Evolutionary conservation across 2,329 filamentous ascomycete genomes (phyloP), one percentile per base, ranked within the genome.

Genomic region (Aspergillus quadrilineatus): DNA sequence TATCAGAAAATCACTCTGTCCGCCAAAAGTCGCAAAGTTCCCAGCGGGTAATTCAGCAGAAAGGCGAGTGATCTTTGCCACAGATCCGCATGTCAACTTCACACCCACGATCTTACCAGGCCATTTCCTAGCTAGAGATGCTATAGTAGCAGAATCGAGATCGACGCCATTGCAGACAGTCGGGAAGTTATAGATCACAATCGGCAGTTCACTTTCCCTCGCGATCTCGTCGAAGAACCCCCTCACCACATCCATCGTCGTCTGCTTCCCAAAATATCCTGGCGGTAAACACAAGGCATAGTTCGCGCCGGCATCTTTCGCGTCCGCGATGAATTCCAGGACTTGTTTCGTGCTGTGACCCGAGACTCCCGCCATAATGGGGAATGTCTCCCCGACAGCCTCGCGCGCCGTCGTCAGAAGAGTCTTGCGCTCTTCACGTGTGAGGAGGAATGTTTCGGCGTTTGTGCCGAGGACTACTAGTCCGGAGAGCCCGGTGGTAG

Each of bases 171-270:
- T 86, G 66, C 83, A 87, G 15, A 89, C 85, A 9, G 77, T 83
- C 0, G 87, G 87, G 72, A 89, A 89, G 70, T 88, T 88, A 72
- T 88, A 88, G 10, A 89, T 72, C 32, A 89, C 79, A 30, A 88
- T 75, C 0, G 85, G 85, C 3, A 89, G 69, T 1, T 78, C 70
- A 1, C 77, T 78, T 49, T 75, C 70, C 14, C 69, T 69, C 0
- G 84, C 82, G 3, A 88, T 75, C 29, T 87, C 80, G 46, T 73
- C 72, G 64, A 81, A 88, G 75, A 88, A 89, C 48, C 75, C 72
- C 64, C 81, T 78, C 30, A 88, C 75, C 28, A 88, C 82, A 8
- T 73, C 75, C 17, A 79, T 76, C 2, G 80, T 83, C 3, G 83
- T 86, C n/a, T 81, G 80, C 69, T 85, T 86, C 61, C 82, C 84